Evolutionary conservation across 768 basidiomycete genomes (phyloP).

Genomic region (Calocera cornea): DNA sequence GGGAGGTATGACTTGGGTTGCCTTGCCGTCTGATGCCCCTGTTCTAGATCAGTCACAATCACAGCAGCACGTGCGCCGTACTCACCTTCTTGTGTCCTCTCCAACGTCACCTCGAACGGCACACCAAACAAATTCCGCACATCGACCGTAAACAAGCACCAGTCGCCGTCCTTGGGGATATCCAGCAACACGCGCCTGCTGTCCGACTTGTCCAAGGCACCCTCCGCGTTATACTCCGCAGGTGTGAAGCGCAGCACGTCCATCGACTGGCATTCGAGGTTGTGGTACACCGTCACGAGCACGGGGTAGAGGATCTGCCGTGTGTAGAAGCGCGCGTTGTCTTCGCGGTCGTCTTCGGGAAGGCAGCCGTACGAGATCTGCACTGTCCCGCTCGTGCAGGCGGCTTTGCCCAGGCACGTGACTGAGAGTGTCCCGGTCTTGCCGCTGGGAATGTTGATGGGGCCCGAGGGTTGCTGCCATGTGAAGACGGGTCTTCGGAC

Average conservation of each 20-base stretch:
- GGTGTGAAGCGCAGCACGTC: constrained; percentile 56
- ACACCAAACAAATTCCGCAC: constrained; percentile 85
- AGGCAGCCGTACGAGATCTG: constrained; percentile 71
- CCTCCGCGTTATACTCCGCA: constrained; percentile 13
- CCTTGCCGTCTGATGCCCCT: constrained; percentile 33
- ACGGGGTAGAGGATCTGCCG: constrained; percentile 81
- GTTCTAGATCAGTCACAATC: neutral
- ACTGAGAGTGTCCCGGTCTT: constrained; percentile 56
- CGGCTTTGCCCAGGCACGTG: constrained; percentile 75
- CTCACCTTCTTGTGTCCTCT: constrained; percentile 49
- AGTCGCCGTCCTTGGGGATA: constrained; percentile 38
- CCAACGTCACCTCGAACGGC: constrained; percentile 79
- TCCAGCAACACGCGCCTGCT: constrained; percentile 24
- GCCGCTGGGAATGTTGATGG: constrained; percentile 47
- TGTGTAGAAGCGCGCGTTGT: constrained; percentile 47
- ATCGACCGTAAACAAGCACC: constrained; percentile 81
- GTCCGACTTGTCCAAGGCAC: constrained; percentile 18
- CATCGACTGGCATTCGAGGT: constrained; percentile 78
- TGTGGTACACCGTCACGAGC: constrained; percentile 87
- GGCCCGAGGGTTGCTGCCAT: constrained; percentile 40
- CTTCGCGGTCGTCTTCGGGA: constrained; percentile 27
- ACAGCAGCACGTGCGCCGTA: neutral
- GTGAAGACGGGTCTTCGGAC: constrained; percentile 66
- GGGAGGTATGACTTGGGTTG: constrained; percentile 59
- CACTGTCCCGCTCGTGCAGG: constrained; percentile 68